Evolutionary conservation across 2,329 filamentous ascomycete species (phyloP).

Genomic region (Penicillium paneum): DNA sequence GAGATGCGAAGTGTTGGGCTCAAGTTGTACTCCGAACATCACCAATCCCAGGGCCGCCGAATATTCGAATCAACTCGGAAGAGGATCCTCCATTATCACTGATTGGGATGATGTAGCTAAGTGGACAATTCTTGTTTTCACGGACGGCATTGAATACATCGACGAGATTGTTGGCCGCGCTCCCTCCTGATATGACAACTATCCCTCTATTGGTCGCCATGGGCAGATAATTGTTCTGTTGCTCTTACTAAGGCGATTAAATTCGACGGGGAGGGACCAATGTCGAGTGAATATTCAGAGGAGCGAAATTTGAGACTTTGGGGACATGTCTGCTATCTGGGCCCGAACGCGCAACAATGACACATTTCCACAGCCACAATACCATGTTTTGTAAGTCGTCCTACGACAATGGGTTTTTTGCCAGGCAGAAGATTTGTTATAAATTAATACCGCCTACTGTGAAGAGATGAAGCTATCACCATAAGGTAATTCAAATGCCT

Average conservation of each 20-base stretch:
- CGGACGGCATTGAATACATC: constrained; percentile 75
- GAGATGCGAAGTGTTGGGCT: constrained; percentile 20
- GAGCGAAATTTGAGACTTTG: neutral
- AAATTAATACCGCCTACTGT: too few relatives aligned
- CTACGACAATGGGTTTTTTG: too few relatives aligned
- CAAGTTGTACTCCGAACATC: constrained; percentile 64
- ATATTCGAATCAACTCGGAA: constrained; percentile 88
- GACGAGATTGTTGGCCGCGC: constrained; percentile 89
- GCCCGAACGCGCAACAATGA: constrained; percentile 7
- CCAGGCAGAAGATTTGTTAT: too few relatives aligned
- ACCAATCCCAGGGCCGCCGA: constrained; percentile 84
- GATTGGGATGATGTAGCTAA: constrained; percentile 90
- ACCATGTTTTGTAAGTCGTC: too few relatives aligned
- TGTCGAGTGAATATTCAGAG: neutral
- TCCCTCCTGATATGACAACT: constrained; percentile 87
- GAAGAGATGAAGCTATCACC: too few relatives aligned
- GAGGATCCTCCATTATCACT: constrained; percentile 94
- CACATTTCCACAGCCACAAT: neutral
- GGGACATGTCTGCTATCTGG: neutral
- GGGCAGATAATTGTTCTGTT: neutral
- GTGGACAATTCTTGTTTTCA: constrained; percentile 61
- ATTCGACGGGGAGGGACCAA: neutral
- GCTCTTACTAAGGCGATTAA: neutral
- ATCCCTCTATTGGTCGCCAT: constrained; percentile 52
- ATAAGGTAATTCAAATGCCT: too few relatives aligned